Base-by-base conservation (phyloP, 129 eudicot species). In the Tanacetum coccineum region DNA sequence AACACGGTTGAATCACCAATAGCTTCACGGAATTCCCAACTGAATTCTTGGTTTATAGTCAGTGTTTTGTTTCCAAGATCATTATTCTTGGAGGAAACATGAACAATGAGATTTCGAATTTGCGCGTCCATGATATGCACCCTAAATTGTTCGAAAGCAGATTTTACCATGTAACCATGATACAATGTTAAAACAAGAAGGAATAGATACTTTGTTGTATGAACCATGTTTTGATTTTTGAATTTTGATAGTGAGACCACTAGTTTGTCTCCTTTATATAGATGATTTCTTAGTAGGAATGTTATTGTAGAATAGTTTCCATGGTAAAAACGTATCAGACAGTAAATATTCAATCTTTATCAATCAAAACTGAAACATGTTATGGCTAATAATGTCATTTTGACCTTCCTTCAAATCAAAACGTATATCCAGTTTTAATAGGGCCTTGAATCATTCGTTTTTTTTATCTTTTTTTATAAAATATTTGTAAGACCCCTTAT, bases 41-140 rank as follows among this genome's bases (percentile, higher is more conserved):
- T 8, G 52, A 68, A 53, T 18, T 26, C 7, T 0, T 13, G 18
- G 11, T 53, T 5, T 36, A 6, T 40, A 3, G 62, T 54, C 63
- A 68, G 19, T 20, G 72, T 17, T 30, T 7, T 40, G 21, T 53
- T 68, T 5, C 63, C 63, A 17, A 68, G 20, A 53, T 68, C 52
- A 32, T 19, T 21, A 19, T 68, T 30, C 25, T 68, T 68, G 5
- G 62, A 68, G 19, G 6, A 13, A 40, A 68, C 28, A 20, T 53
- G 72, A 68, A 11, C 52, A 53, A 68, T 32, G 7, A 68, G 19
- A 11, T 53, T 58, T 11, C 3, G 1, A 62, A 68, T 53, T 15
- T 40, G 13, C 25, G 12, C 32, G 21, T 68, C 19, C 20, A 53
- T 19, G 14, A 53, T 42, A 2, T 20, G 7, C 20, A 68, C 17